A percentile compares a stretch with the other conserved stretches of the same genome.
Evolutionary conservation across 108 stramenopile species (phyloP).

Genomic region (Stephanodiscus triporus): DNA sequence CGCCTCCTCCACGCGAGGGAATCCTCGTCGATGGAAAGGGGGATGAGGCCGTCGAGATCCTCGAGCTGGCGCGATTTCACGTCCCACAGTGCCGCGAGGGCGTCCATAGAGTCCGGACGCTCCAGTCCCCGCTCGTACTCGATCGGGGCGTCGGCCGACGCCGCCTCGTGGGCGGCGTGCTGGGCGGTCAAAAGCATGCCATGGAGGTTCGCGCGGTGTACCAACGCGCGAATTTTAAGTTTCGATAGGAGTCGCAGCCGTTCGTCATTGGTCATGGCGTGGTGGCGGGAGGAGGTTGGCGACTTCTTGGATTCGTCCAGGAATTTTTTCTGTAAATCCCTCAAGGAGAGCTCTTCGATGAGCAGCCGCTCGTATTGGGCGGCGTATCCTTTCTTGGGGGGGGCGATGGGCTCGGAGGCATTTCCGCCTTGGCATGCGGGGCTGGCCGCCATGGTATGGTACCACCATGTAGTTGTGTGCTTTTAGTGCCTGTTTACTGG

Average conservation of each 20-base stretch:
- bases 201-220: conserved; percentile 32
- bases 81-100: conserved; percentile 29
- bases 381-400: conserved; percentile 32
- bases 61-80: conserved; percentile 32
- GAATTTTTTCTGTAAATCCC: conserved; percentile 9
- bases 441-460: conserved; percentile 12
- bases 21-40: conserved; percentile 1
- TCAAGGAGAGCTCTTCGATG: conserved; percentile 27
- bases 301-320: background rate
- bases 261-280: conserved; percentile 4
- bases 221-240: conserved; percentile 29
- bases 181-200: conserved; percentile 32
- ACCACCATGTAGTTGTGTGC: too few relatives aligned
- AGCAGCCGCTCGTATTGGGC: conserved; percentile 34
- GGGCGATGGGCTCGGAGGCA: conserved; percentile 8
- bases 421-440: background rate
- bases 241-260: background rate
- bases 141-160: background rate
- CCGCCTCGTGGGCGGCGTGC: conserved; percentile 20
- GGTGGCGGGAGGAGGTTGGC: background rate
- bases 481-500: too few relatives aligned
- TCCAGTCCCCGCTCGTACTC: conserved; percentile 26
- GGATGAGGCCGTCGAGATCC: conserved; percentile 14
- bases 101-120: conserved; percentile 8
- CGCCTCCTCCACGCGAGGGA: conserved; percentile 10